Evolutionary conservation across 352 stramenopile genomes (phyloP).

Genomic region (Globisporangium iwayamae): DNA sequence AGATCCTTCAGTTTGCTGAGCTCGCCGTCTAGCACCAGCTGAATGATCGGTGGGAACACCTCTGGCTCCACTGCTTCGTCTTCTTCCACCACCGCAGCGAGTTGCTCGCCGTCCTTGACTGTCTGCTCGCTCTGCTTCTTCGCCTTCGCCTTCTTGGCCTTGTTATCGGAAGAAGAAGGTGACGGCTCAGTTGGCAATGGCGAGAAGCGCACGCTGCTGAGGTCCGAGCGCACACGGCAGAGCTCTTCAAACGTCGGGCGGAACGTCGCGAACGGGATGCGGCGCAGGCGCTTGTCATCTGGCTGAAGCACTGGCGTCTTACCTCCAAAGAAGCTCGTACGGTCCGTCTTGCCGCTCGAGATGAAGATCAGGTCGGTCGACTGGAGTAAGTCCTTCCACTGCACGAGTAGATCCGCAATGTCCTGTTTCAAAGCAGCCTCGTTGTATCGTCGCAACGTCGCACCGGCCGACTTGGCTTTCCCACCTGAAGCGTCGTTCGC

Average conservation of each 20-base stretch:
- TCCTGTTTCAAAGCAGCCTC: slow-evolving; percentile 90
- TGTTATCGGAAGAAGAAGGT: slow-evolving; percentile 17
- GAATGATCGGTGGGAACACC: slow-evolving; percentile 31
- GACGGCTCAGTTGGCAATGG: slow-evolving; percentile 31
- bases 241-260: slow-evolving; percentile 86
- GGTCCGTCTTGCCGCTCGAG: slow-evolving; percentile 66
- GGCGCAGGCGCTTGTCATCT: slow-evolving; percentile 62
- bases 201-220: slow-evolving; percentile 62
- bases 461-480: slow-evolving; percentile 91
- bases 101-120: slow-evolving; percentile 8
- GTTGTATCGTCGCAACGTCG: slow-evolving; percentile 91
- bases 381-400: slow-evolving; percentile 73
- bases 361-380: slow-evolving; percentile 69
- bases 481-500: slow-evolving; percentile 71
- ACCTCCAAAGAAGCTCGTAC: slow-evolving; percentile 71
- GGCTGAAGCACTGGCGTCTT: slow-evolving; percentile 62
- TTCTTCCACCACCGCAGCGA: slow-evolving; percentile 2
- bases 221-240: slow-evolving; percentile 66
- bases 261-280: slow-evolving; percentile 83
- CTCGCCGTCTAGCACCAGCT: slow-evolving; percentile 34
- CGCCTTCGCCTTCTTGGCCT: slow-evolving; percentile 32
- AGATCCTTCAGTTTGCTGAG: slow-evolving; percentile 36
- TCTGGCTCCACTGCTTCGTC: slow-evolving; percentile 19
- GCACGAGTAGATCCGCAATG: slow-evolving; percentile 65
- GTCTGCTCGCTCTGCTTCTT: slow-evolving; percentile 19